Evolutionary conservation across 768 basidiomycete genomes (phyloP), one percentile per base, ranked within the genome.

Genomic region (Russula emetica): DNA sequence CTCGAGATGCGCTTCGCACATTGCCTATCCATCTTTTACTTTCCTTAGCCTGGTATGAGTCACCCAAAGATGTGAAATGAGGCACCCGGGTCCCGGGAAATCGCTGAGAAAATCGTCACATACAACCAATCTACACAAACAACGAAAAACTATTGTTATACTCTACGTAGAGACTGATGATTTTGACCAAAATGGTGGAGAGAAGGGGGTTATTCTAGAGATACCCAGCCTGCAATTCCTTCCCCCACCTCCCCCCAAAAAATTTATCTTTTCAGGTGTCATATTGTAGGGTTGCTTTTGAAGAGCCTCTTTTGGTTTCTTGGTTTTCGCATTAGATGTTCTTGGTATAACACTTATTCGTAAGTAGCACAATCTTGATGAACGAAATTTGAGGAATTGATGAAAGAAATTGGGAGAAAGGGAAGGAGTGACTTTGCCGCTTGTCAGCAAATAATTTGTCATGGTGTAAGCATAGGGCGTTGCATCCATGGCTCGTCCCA

Each of bases 401-500:
- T 24, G 11, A 38, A 45, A 32, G 2, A 18, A 13, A 20, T 54
- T 26, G 22, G 13, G 30, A 1, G 16, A 47, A 16, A n/a, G 18
- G 49, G 11, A 6, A 11, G 6, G 22, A 5, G 26, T 11, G n/a
- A 38, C n/a, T 34, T 8, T 58, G 45, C 10, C n/a, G 7, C 24
- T 49, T 49, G 13, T 24, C 10, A 5, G 6, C 5, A 5, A 22
- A 26, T 24, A 22, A 24, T 49, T 49, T 24, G 13, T 26, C 13
- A 62, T 14, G 53, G 30, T 16, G 32, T 14, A 11, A 20, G 50
- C 36, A 20, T 26, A 1, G 8, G 36, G 22, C 36, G 38, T 38
- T 16, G 34, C 65, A 64, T 58, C 65, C 65, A 66, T 28, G 51
- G 56, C 16, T 66, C 65, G 38, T 64, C 62, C 65, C 62, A 66